These are phyloP conservation scores for Suhomyces sp. DNA, from an alignment of 805 yeast genomes.

Conservation along the genomic window DNA sequence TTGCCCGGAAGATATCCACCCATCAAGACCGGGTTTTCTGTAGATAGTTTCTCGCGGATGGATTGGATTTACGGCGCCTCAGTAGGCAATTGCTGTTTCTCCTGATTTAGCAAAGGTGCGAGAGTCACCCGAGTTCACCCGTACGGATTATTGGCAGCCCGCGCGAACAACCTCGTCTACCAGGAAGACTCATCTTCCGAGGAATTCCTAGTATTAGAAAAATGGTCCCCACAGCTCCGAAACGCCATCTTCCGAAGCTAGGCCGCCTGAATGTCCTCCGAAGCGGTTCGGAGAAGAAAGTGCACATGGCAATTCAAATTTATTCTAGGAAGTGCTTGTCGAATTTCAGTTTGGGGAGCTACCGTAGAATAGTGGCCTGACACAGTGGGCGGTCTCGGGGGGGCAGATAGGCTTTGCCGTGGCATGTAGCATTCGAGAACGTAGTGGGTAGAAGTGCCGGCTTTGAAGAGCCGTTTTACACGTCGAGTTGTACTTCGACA, in stretches of 20 bases:
- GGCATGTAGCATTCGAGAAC: background rate
- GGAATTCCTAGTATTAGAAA: constrained; percentile 13
- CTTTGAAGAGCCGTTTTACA: background rate
- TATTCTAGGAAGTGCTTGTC: background rate
- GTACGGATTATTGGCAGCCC: background rate
- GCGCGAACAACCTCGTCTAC: constrained; percentile 4
- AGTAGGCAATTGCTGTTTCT: background rate
- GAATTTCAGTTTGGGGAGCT: background rate
- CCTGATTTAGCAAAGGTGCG: background rate
- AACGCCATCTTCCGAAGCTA: background rate
- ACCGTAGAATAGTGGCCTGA: background rate
- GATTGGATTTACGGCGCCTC: background rate
- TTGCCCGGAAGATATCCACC: background rate
- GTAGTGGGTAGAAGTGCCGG: background rate
- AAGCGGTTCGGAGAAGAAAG: constrained; percentile 1
- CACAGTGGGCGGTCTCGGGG: background rate
- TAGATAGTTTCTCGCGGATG: background rate
- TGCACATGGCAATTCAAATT: background rate
- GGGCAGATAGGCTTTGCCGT: background rate
- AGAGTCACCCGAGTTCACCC: background rate
- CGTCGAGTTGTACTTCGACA: background rate
- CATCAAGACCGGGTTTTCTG: background rate
- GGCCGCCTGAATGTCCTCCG: background rate
- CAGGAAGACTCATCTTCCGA: constrained; percentile 16
- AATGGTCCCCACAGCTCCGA: constrained; percentile 3